Conservation (phyloP, 768 basidiomycete genomes). For the Tephrocybe sp. region DNA sequence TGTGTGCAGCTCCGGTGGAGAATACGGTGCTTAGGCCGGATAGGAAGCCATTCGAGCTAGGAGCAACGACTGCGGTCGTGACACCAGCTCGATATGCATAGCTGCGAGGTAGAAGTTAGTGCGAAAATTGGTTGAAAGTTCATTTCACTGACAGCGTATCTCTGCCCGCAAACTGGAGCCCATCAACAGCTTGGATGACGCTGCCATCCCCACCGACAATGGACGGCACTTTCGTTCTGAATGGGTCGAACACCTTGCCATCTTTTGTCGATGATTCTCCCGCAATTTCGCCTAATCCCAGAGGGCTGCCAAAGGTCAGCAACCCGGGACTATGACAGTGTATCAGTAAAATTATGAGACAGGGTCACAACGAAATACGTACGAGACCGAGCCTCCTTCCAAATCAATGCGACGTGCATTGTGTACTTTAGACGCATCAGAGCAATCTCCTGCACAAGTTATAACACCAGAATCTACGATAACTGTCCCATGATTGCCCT, state of each 20-base stretch:
- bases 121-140: background rate
- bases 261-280: constrained; percentile 71
- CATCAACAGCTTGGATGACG: constrained; percentile 65
- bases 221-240: constrained; percentile 40
- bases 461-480: constrained; percentile 47
- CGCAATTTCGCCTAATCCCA: constrained; percentile 71
- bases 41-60: constrained; percentile 54
- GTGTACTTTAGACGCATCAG: background rate
- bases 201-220: constrained; percentile 52
- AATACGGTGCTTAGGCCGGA: constrained; percentile 66
- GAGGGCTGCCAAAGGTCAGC: constrained; percentile 65
- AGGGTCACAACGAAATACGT: background rate
- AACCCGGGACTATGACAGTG: constrained; percentile 45
- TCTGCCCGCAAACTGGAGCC: constrained; percentile 63
- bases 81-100: constrained; percentile 72
- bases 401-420: constrained; percentile 52
- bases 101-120: constrained; percentile 30
- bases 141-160: constrained; percentile 60
- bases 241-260: constrained; percentile 58
- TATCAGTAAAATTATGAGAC: background rate
- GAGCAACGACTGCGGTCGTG: constrained; percentile 53
- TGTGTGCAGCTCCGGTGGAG: constrained; percentile 59
- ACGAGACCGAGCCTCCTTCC: constrained; percentile 62
- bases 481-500: constrained; percentile 30
- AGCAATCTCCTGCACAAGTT: constrained; percentile 42